phyloP scores from a whole-genome alignment of 495 filamentous ascomycete species.

The Penicillium cinerascens region DNA sequence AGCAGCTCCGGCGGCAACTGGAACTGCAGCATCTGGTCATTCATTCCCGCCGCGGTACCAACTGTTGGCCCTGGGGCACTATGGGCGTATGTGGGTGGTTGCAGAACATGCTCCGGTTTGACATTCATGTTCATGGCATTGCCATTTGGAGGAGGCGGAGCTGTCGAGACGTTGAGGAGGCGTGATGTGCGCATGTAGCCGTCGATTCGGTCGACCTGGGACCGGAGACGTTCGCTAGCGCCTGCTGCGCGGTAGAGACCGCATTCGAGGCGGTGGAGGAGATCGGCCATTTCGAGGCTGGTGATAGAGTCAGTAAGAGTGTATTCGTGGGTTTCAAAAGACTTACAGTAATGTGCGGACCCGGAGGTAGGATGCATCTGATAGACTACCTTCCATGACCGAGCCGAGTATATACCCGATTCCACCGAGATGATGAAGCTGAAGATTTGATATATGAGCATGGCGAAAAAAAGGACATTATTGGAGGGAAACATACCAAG shows the following conservation, averaged over 20 bases:
- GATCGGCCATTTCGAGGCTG: conserved; percentile 44
- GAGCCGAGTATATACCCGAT: conserved; percentile 50
- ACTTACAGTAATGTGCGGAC: conserved; percentile 42
- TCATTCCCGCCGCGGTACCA: conserved; percentile 10
- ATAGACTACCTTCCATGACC: conserved; percentile 46
- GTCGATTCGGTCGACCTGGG: conserved; percentile 46
- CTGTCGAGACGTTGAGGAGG: conserved; percentile 11
- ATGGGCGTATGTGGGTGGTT: conserved; percentile 5
- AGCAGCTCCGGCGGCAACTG: conserved; percentile 39
- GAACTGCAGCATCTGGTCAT: conserved; percentile 30
- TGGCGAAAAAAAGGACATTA: neutral
- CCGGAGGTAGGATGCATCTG: conserved; percentile 42
- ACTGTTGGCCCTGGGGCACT: conserved; percentile 2
- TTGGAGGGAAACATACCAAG: conserved; percentile 20
- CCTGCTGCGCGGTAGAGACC: conserved; percentile 38
- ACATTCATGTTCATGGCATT: conserved; percentile 3
- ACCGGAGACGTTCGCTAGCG: conserved; percentile 37
- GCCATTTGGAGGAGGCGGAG: conserved; percentile 10
- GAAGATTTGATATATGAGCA: neutral
- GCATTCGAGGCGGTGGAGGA: conserved; percentile 44
- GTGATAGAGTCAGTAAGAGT: neutral
- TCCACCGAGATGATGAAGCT: conserved; percentile 48
- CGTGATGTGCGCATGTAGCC: conserved; percentile 43
- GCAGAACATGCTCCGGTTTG: conserved; percentile 13
- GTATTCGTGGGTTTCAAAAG: neutral